These are phyloP conservation scores for Chamaecrista fasciculata DNA, from an alignment of 306 rosid genomes.

Conservation along the genomic window DNA sequence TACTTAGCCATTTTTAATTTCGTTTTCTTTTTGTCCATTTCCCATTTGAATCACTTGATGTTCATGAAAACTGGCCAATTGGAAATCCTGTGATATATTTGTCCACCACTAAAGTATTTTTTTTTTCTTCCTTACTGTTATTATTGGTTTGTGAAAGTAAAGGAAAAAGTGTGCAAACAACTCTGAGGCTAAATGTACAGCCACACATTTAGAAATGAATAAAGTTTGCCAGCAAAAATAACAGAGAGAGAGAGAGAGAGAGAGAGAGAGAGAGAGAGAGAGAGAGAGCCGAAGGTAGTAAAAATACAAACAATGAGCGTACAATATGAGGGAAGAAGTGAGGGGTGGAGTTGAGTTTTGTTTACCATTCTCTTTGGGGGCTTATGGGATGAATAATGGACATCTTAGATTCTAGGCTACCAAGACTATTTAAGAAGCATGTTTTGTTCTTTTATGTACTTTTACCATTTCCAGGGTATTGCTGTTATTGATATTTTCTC, in stretches of 20 bases:
- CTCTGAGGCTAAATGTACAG: neutral
- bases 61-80: slow-evolving; percentile 4
- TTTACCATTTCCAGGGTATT: slow-evolving; percentile 6
- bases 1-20: slow-evolving; percentile 7
- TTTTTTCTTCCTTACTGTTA: neutral
- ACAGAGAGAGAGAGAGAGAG: neutral
- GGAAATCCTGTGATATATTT: slow-evolving; percentile 11
- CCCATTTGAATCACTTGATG: slow-evolving; percentile 10
- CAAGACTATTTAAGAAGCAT: neutral
- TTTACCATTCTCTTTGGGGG: neutral
- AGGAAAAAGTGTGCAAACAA: neutral
- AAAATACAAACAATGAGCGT: neutral
- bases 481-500: neutral
- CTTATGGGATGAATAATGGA: neutral
- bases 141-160: neutral
- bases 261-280: neutral
- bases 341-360: neutral
- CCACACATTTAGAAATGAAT: neutral
- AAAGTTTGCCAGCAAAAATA: neutral
- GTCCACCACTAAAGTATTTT: neutral
- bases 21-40: slow-evolving; percentile 21
- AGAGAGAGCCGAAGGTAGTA: neutral
- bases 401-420: neutral
- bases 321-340: neutral
- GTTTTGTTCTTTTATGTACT: neutral